Evolutionary conservation across 148 eudicot genomes (phyloP), one percentile per base, ranked within the genome.

Genomic region (Arctostaphylos glauca): DNA sequence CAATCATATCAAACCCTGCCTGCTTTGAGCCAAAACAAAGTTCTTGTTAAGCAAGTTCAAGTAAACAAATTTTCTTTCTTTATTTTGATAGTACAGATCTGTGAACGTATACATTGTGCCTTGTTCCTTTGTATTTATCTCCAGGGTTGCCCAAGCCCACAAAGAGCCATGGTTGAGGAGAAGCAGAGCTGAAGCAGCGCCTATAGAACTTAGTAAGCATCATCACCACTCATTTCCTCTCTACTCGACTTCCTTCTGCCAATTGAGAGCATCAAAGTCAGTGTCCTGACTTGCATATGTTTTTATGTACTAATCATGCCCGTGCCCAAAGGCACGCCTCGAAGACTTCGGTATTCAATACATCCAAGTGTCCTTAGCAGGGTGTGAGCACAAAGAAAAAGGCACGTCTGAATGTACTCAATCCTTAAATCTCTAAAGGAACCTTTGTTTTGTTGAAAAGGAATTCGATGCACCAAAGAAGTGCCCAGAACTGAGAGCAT

Each of bases 61-160:
- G 56, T 54, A 3, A 77, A 77, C 78, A 7, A 52, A 43, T 1
- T 53, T 5, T 38, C 0, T 48, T 48, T 31, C 41, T 10, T 2
- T 5, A 18, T 8, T 7, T 19, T 66, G 9, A 44, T 4, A 55
- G 5, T 10, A 16, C 31, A 12, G 41, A 66, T 9, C 21, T 14
- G 66, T 56, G 41, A 44, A 25, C 54, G 47, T 84, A 15, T 64
- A 94, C 99, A 86, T 96, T 96, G 85, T 96, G 97, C 52, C 98
- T 87, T 25, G 98, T 94, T 86, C 92, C 95, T 82, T 85, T 85
- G 74, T 88, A 96, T 86, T 94, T 94, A 41, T 89, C 91, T 1
- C 99, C 91, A 8, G 99, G 99, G 79, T 94, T 96, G 72, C 98
- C 98, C 80, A 94, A 86, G 6, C 98, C 99, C 19, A 96, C 90